Percentiles rank a stretch among this genome's conserved stretches.
phyloP scores from a whole-genome alignment of 345 rosid genomes.

The Excoecaria cochinchinensis region DNA sequence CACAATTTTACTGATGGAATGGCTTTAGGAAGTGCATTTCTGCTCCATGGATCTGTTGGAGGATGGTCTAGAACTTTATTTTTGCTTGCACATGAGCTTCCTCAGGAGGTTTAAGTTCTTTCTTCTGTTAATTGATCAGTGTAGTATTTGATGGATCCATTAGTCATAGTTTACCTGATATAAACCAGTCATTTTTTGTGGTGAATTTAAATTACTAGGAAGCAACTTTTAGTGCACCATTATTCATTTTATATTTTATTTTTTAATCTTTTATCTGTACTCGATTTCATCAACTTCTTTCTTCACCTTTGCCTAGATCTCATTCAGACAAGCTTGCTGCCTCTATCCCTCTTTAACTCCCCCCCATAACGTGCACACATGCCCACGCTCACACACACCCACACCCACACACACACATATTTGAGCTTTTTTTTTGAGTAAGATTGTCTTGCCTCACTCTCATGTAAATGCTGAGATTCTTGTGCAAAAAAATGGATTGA shows the following conservation, averaged over 20 bases:
- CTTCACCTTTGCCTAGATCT: not conserved
- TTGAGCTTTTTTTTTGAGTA: not conserved
- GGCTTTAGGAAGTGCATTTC: constrained; percentile 98
- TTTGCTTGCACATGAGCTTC: constrained; percentile 97
- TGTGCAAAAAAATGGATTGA: too few species aligned
- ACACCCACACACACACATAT: not conserved
- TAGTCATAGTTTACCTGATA: not conserved
- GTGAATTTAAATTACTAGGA: not conserved
- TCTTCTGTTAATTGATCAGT: constrained; percentile 7
- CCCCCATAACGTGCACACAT: not conserved
- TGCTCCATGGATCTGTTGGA: constrained; percentile 95
- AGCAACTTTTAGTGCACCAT: not conserved
- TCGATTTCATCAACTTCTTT: not conserved
- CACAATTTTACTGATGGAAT: constrained; percentile 98
- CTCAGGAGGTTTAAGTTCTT: constrained; percentile 77
- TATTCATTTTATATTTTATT: not conserved
- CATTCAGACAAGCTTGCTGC: not conserved
- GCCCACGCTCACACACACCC: not conserved
- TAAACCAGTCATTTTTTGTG: not conserved
- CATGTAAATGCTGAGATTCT: too few species aligned
- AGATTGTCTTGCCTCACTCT: not conserved
- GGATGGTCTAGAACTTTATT: constrained; percentile 99
- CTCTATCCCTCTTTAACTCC: not conserved
- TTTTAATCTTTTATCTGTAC: too few species aligned
- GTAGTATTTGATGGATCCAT: not conserved